A percentile compares a stretch with the other conserved stretches of the same genome.
phyloP scores from a whole-genome alignment of 768 basidiomycete genomes.

The Lentinula boryana region DNA sequence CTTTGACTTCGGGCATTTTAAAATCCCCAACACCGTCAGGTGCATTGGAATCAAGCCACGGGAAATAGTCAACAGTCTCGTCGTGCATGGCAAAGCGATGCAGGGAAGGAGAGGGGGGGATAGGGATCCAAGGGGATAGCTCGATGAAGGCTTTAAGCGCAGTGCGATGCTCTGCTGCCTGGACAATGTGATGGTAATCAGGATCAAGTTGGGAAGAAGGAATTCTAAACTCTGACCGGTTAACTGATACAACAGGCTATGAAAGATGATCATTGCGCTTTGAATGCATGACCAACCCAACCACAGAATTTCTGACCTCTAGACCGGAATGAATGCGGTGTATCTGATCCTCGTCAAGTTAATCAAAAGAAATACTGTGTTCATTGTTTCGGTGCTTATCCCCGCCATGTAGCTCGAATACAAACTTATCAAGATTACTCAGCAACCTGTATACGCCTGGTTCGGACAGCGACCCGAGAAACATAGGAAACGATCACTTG shows the following conservation, averaged over 20 bases:
- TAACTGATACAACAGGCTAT: slow-evolving; percentile 28
- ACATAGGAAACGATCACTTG: not conserved
- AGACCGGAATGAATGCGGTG: not conserved
- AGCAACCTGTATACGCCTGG: too few species aligned
- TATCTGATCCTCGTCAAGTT: not conserved
- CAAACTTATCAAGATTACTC: not conserved
- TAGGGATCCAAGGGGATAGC: slow-evolving; percentile 17
- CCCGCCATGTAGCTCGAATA: not conserved
- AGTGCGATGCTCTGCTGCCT: slow-evolving; percentile 15
- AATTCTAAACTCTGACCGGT: slow-evolving; percentile 7
- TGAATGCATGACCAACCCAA: too few species aligned
- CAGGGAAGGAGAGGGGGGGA: slow-evolving; percentile 11
- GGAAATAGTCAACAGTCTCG: slow-evolving; percentile 22
- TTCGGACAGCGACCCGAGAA: not conserved
- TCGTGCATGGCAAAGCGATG: slow-evolving; percentile 41
- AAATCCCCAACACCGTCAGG: slow-evolving; percentile 24
- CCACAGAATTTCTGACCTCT: too few species aligned
- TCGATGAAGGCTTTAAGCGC: slow-evolving; percentile 16
- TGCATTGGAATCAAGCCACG: slow-evolving; percentile 23
- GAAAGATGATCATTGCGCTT: slow-evolving; percentile 16
- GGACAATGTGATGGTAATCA: slow-evolving; percentile 20
- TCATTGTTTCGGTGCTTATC: not conserved
- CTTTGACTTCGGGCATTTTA: slow-evolving; percentile 28
- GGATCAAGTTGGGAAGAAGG: slow-evolving; percentile 17
- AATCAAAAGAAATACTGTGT: not conserved